Percentiles rank a stretch among this genome's conserved stretches.
These are phyloP conservation scores for Xylaria sp. DNA, from an alignment of 495 filamentous ascomycete genomes.

Conservation along the genomic window DNA sequence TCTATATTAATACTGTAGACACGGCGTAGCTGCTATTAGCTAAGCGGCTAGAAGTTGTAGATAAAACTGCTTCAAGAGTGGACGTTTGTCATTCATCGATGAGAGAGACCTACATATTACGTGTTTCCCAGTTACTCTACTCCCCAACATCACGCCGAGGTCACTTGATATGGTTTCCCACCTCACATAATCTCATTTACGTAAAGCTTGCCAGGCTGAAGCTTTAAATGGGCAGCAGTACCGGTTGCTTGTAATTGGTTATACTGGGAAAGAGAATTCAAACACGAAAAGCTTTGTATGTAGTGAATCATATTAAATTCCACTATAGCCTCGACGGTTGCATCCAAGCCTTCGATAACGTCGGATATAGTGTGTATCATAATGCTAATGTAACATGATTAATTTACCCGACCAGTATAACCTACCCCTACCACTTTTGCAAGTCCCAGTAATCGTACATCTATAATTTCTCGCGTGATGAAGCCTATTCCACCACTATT, in stretches of 20 bases:
- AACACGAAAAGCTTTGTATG: not conserved
- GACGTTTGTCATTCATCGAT: not conserved
- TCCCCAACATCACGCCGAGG: not conserved
- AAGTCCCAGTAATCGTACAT: slow-evolving; percentile 18
- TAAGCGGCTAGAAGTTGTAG: no score
- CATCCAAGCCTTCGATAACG: not conserved
- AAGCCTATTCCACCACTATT: slow-evolving; percentile 4
- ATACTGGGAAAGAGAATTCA: not conserved
- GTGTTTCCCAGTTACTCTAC: not conserved
- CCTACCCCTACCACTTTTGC: not conserved
- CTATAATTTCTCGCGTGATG: not conserved
- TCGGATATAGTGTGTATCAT: not conserved
- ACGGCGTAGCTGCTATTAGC: no score
- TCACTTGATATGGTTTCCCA: no score
- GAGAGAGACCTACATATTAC: not conserved
- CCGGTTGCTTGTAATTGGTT: no score
- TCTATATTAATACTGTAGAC: not conserved
- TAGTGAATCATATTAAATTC: not conserved
- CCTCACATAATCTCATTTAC: no score
- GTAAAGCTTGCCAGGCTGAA: not conserved
- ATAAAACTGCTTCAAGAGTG: not conserved
- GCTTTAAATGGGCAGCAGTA: not conserved
- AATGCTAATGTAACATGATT: not conserved
- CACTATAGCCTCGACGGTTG: not conserved
- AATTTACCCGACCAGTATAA: not conserved